Base-by-base conservation (phyloP, 495 filamentous ascomycete species). In the Evernia prunastri region DNA sequence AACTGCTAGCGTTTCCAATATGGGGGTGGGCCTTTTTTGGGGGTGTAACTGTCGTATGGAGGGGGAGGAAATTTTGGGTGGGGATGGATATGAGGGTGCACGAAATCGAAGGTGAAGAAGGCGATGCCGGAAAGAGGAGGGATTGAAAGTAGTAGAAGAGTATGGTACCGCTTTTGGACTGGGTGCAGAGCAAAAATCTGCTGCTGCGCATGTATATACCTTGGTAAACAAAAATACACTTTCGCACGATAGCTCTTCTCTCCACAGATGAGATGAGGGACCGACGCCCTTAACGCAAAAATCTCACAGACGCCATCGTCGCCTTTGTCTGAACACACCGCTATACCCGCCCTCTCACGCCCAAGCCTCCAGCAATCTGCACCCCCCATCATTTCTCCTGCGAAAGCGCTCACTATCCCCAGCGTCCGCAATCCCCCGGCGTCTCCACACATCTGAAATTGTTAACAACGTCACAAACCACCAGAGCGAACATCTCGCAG, bases 11-110 rank as follows among this genome's bases (percentile, higher is more conserved):
- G 0, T 77, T 93, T 35, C 91, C 90, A 8, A 89, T 99, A 58
- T 97, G 94, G 94, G 57, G 77, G 5, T 88, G 86, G 84, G 92
- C 93, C 18, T 86, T 96, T 27, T 86, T 86, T 67, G 87, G 91
- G 60, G 95, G 89, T 6, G 84, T 85, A 39, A 92, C 85, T 35
- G 90, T 97, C 15, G 82, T 84, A 62, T 97, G 95, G 95, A 80
- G 94, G 40, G 91, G 92, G 0, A 84, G 84, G 67, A 81, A 78
- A 31, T 97, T 97, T 73, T 82, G 84, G 72, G 92, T 99, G 17
- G 83, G 89, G 7, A 79, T 86, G 68, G 90, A 96, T 75, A 96
- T 92, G 84, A 89, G 81, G 65, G 92, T 94, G 27, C 73, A 79
- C 45, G 80, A 82, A 63, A 78, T 83, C 58, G 71, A 74, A 35